Conservation (phyloP, 805 yeast genomes). For the Lipomyces mesembrius region DNA sequence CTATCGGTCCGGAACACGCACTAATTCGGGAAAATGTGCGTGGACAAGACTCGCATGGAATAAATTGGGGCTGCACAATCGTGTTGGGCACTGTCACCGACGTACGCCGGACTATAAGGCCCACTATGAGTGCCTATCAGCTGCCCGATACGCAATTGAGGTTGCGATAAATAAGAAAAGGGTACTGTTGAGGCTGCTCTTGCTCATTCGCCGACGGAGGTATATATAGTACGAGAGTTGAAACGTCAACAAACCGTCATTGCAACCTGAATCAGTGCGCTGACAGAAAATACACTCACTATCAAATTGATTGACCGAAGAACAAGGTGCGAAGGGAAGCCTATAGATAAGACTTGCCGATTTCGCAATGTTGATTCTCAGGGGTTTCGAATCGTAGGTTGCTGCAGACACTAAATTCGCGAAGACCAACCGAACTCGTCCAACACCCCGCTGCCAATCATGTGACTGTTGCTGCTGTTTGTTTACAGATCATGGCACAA, state of each 20-base stretch:
- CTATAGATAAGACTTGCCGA: not conserved
- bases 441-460: no score
- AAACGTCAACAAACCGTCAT: not conserved
- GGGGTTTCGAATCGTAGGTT: not conserved
- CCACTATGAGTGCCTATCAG: not conserved
- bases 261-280: not conserved
- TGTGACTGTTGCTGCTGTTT: no score
- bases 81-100: not conserved
- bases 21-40: not conserved
- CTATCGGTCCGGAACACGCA: not conserved
- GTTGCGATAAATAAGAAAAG: not conserved
- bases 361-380: not conserved
- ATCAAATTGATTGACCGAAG: not conserved
- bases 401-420: not conserved
- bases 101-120: not conserved
- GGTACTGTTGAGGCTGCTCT: not conserved
- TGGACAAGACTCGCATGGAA: not conserved
- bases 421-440: not conserved
- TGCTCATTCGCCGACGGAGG: not conserved
- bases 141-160: not conserved
- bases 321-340: not conserved
- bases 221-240: not conserved
- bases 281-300: not conserved
- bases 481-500: conserved; percentile 1
- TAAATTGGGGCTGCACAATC: not conserved